These are phyloP conservation scores for Blastocystis sp. DNA, from an alignment of 352 stramenopile species.

Conservation along the genomic window DNA sequence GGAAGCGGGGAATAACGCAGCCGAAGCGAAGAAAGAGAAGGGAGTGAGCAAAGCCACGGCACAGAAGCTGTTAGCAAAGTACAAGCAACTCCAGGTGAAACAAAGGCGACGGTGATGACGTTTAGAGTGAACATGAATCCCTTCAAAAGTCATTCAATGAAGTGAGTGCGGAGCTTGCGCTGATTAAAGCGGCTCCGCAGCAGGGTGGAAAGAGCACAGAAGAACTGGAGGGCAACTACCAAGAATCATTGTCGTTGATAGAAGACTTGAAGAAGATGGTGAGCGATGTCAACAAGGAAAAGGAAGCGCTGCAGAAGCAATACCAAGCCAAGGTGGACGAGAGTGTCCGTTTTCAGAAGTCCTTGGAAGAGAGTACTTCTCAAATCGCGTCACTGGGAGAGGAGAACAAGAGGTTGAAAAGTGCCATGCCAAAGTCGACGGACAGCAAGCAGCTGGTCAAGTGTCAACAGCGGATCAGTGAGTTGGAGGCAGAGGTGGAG, in stretches of 20 bases:
- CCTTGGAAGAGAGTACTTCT: neutral
- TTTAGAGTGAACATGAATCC: slow-evolving; percentile 50
- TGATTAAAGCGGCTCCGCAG: neutral
- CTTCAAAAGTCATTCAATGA: slow-evolving; percentile 20
- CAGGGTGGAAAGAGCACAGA: neutral
- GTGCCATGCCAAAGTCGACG: neutral
- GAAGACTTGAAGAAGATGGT: slow-evolving; percentile 24
- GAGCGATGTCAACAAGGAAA: neutral
- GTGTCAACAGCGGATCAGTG: slow-evolving; percentile 30
- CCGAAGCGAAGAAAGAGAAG: slow-evolving; percentile 66
- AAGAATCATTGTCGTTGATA: slow-evolving; percentile 8
- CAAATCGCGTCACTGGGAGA: neutral
- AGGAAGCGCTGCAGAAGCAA: slow-evolving; percentile 1
- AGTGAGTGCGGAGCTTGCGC: neutral
- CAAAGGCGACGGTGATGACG: neutral
- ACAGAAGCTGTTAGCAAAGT: slow-evolving; percentile 64
- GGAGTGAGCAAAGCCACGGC: slow-evolving; percentile 64
- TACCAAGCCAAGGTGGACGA: neutral
- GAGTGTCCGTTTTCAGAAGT: neutral
- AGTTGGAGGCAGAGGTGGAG: slow-evolving; percentile 48
- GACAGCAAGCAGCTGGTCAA: slow-evolving; percentile 33
- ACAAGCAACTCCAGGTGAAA: slow-evolving; percentile 53
- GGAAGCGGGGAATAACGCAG: neutral
- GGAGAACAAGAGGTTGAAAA: slow-evolving; percentile 14
- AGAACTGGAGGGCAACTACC: neutral